Evolutionary conservation across 2,329 filamentous ascomycete species (phyloP).

Genomic region (Aspergillus uvarum): DNA sequence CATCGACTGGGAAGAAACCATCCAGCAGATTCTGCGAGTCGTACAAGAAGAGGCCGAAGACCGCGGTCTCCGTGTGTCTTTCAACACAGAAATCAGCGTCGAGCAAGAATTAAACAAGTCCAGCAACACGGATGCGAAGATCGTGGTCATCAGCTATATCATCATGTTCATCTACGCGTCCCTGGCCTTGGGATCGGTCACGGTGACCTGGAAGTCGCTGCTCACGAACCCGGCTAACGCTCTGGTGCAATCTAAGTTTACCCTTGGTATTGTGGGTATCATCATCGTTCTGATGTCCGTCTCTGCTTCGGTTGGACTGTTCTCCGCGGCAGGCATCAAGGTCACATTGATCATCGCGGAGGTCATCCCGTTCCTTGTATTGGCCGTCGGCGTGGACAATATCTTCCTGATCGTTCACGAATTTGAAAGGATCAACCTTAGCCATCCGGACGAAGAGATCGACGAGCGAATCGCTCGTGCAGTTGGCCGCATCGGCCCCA

Average conservation of each 20-base stretch:
- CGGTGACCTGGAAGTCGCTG: slow-evolving; percentile 72
- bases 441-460: slow-evolving; percentile 83
- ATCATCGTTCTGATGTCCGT: slow-evolving; percentile 97
- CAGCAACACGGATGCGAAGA: slow-evolving; percentile 96
- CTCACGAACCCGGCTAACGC: slow-evolving; percentile 78
- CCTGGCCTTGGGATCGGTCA: slow-evolving; percentile 84
- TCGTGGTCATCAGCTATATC: slow-evolving; percentile 92
- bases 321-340: slow-evolving; percentile 87
- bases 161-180: slow-evolving; percentile 99
- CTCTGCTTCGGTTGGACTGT: slow-evolving; percentile 88
- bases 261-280: slow-evolving; percentile 90
- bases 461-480: slow-evolving; percentile 83
- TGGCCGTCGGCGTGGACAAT: slow-evolving; percentile 97
- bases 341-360: slow-evolving; percentile 97
- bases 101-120: slow-evolving; percentile 97
- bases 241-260: slow-evolving; percentile 94
- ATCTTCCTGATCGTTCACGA: slow-evolving; percentile 99
- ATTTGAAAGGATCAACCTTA: slow-evolving; percentile 91
- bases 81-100: slow-evolving; percentile 91
- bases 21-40: slow-evolving; percentile 72
- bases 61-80: slow-evolving; percentile 82
- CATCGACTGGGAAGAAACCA: slow-evolving; percentile 83
- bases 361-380: slow-evolving; percentile 94
- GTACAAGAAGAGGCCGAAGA: slow-evolving; percentile 76
- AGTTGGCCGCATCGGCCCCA: slow-evolving; percentile 94